These are phyloP conservation scores for Paecilomyces dactylethromorphus DNA, from an alignment of 2,329 filamentous ascomycete species.

Conservation along the genomic window DNA sequence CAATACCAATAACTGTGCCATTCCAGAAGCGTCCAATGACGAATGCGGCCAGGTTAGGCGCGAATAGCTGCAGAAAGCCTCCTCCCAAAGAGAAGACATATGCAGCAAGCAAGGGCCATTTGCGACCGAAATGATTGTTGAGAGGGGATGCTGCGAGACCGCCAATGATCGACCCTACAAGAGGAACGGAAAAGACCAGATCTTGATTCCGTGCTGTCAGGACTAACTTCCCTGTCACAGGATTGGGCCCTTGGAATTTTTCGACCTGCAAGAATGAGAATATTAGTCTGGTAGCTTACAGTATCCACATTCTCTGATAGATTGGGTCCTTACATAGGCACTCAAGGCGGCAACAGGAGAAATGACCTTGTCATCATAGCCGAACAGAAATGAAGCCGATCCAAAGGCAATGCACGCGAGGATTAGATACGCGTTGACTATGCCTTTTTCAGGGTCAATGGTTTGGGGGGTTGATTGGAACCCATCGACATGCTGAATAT, in stretches of 20 bases:
- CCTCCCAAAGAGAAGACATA: slow-evolving; percentile 28
- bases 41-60: slow-evolving; percentile 26
- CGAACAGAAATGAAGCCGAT: slow-evolving; percentile 26
- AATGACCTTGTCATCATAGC: slow-evolving; percentile 27
- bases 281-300: neutral
- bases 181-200: slow-evolving; percentile 28
- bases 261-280: slow-evolving; percentile 14
- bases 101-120: slow-evolving; percentile 25
- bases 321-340: slow-evolving; percentile 17
- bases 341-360: slow-evolving; percentile 22
- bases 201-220: slow-evolving; percentile 29
- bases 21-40: slow-evolving; percentile 27
- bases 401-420: slow-evolving; percentile 21
- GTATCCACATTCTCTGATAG: neutral
- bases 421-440: slow-evolving; percentile 19
- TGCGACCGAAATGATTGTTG: slow-evolving; percentile 27
- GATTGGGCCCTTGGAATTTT: slow-evolving; percentile 23
- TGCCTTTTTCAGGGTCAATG: slow-evolving; percentile 6
- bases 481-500: slow-evolving; percentile 15
- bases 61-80: slow-evolving; percentile 29
- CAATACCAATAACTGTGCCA: slow-evolving; percentile 23
- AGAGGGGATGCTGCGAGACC: slow-evolving; percentile 25
- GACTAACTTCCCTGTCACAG: slow-evolving; percentile 13
- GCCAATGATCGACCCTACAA: slow-evolving; percentile 27
- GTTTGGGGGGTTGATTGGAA: neutral